A percentile compares a stretch with the other conserved stretches of the same genome.
phyloP scores from a whole-genome alignment of 2,329 filamentous ascomycete genomes.

The Scolecobasidium constrictum region DNA sequence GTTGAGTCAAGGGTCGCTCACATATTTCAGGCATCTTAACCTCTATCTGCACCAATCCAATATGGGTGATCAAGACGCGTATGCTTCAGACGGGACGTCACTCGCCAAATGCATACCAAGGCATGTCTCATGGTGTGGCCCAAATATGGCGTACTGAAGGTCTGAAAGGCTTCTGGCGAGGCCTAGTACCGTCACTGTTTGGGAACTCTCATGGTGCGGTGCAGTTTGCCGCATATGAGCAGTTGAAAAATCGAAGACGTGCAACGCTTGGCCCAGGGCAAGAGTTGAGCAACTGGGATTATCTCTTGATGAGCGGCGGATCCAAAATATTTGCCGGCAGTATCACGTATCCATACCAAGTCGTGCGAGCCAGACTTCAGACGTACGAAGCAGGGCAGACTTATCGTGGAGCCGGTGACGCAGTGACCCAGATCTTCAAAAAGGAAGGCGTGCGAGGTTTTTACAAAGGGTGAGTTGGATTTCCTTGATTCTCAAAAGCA shows the following conservation, averaged over 20 bases:
- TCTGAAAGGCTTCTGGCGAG: constrained; percentile 72
- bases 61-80: constrained; percentile 97
- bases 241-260: constrained; percentile 52
- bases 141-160: constrained; percentile 65
- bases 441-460: constrained; percentile 76
- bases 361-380: constrained; percentile 78
- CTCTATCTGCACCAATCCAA: constrained; percentile 77
- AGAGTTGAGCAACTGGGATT: constrained; percentile 59
- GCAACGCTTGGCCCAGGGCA: constrained; percentile 19
- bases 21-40: constrained; percentile 58
- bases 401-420: constrained; percentile 65
- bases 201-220: constrained; percentile 88
- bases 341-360: constrained; percentile 89
- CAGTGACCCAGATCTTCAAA: constrained; percentile 60
- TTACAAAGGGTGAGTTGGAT: constrained; percentile 58
- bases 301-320: constrained; percentile 65
- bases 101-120: constrained; percentile 67
- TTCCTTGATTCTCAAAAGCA: background rate
- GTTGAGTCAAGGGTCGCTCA: constrained; percentile 9
- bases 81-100: constrained; percentile 80
- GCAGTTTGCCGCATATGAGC: constrained; percentile 92
- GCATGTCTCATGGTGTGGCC: constrained; percentile 58
- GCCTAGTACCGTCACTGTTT: constrained; percentile 69
- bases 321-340: constrained; percentile 85
- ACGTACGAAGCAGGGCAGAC: constrained; percentile 69